phyloP scores from a whole-genome alignment of 495 filamentous ascomycete genomes.

The Annulohypoxylon maeteangense region DNA sequence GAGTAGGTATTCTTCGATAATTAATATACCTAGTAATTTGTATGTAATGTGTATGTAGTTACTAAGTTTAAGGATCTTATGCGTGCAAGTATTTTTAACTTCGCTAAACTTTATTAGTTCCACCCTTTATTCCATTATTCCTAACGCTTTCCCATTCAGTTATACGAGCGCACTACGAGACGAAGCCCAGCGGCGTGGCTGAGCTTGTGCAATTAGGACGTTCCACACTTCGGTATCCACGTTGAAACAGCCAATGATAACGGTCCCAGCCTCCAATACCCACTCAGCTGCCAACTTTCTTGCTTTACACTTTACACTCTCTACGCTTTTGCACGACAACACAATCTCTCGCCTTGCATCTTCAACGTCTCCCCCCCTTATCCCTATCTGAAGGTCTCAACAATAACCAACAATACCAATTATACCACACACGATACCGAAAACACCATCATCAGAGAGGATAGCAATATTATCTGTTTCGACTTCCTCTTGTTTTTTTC shows the following conservation, averaged over 20 bases:
- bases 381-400: neutral
- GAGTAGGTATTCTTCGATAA: neutral
- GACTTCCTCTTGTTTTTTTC: neutral
- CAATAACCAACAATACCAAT: constrained; percentile 20
- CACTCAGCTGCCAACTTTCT: constrained; percentile 44
- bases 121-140: neutral
- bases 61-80: neutral
- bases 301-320: constrained; percentile 4
- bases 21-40: too few species aligned
- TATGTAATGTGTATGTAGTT: neutral
- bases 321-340: constrained; percentile 36
- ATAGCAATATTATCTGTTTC: constrained; percentile 12
- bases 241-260: constrained; percentile 25
- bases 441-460: constrained; percentile 15
- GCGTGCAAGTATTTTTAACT: neutral
- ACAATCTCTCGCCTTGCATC: constrained; percentile 33
- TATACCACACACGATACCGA: constrained; percentile 4
- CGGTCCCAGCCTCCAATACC: constrained; percentile 14
- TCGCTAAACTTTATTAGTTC: constrained; percentile 11
- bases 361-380: constrained; percentile 31
- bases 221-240: constrained; percentile 33
- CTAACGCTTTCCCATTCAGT: constrained; percentile 12
- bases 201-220: constrained; percentile 34
- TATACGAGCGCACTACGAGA: too few species aligned
- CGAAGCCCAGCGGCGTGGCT: constrained; percentile 24